phyloP scores from a whole-genome alignment of 2,329 filamentous ascomycete species.

The Aspergillus caelatus region DNA sequence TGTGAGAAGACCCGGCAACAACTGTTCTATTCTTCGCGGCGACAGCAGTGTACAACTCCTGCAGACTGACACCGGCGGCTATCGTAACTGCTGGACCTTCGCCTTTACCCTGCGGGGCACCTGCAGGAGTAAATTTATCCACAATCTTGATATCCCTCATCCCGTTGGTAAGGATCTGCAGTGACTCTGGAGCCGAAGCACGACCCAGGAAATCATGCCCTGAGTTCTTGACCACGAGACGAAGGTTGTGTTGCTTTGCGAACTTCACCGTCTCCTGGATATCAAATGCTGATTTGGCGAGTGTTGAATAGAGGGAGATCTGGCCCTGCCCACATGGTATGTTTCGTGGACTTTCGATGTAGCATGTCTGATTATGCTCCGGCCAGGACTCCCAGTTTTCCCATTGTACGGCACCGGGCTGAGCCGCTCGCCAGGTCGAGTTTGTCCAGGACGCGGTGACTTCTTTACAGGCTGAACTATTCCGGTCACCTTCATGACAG shows the following conservation, averaged over 20 bases:
- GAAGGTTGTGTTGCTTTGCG: conserved; percentile 28
- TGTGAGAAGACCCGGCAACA: conserved; percentile 16
- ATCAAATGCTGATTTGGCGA: conserved; percentile 33
- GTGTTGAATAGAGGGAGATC: conserved; percentile 41
- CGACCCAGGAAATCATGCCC: conserved; percentile 22
- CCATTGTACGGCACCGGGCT: conserved; percentile 42
- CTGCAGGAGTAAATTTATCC: conserved; percentile 13
- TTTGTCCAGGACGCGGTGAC: conserved; percentile 23
- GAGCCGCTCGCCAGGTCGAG: conserved; percentile 39
- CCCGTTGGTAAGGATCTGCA: conserved; percentile 29
- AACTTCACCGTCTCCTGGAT: conserved; percentile 45
- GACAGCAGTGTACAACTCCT: conserved; percentile 16
- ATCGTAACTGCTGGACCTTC: conserved; percentile 9
- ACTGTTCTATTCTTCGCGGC: background rate
- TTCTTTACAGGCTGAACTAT: conserved; percentile 21
- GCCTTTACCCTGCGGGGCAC: conserved; percentile 21
- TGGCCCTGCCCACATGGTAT: conserved; percentile 38
- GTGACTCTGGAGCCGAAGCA: conserved; percentile 37
- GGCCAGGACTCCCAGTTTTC: conserved; percentile 46
- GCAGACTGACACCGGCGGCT: conserved; percentile 15
- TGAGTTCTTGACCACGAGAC: conserved; percentile 20
- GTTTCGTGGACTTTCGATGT: conserved; percentile 30
- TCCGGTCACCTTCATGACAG: conserved; percentile 30
- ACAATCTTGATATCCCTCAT: conserved; percentile 14
- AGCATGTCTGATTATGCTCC: conserved; percentile 39